Evolutionary conservation across 176 grass and related monocot genomes (phyloP), one percentile per base, ranked within the genome.

Genomic region (Thinopyrum elongatum): DNA sequence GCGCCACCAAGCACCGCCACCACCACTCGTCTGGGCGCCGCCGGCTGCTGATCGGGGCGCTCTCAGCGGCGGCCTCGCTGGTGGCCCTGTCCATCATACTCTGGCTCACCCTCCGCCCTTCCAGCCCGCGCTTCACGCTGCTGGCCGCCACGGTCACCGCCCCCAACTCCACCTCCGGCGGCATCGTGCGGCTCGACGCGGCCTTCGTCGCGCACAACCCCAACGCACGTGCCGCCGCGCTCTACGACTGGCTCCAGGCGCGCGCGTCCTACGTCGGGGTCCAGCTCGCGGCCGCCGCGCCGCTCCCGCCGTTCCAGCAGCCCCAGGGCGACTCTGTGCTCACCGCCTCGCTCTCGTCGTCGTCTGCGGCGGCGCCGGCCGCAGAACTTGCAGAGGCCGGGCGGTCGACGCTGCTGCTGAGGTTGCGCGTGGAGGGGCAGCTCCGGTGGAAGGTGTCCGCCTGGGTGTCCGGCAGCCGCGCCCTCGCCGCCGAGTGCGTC

Each of bases 361-460:
- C 53, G 0, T 90, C 78, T 5, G 80, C 27, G 7, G 57, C 51
- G 14, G 35, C 78, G 8, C 61, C 34, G 4, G 34, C 51, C 3
- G 35, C 23, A 47, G 71, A 58, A 8, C 1, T 22, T 51, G 38
- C n/a, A 2, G 22, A 41, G 13, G 80, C 70, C 68, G 80, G 65
- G 53, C 41, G 41, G 72, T 22, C 58, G 19, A 58, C 53, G 53
- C 53, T 58, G 55, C 78, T 75, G 70, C 81, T 97, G 11, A 71
- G 67, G 53, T 31, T 94, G 46, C 82, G 70, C 80, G 3, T 97
- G 22, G 73, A 80, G 68, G 95, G 92, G 61, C 79, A 87, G 65
- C 88, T 97, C 28, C 88, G 88, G 4, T 97, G 95, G 95, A 97
- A 93, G 85, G 90, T 97, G 26, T 82, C 88, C 15, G 65, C 73